Evolutionary conservation across 352 stramenopile genomes (phyloP), one percentile per base, ranked within the genome.

Genomic region (Phytophthora cryptogea): DNA sequence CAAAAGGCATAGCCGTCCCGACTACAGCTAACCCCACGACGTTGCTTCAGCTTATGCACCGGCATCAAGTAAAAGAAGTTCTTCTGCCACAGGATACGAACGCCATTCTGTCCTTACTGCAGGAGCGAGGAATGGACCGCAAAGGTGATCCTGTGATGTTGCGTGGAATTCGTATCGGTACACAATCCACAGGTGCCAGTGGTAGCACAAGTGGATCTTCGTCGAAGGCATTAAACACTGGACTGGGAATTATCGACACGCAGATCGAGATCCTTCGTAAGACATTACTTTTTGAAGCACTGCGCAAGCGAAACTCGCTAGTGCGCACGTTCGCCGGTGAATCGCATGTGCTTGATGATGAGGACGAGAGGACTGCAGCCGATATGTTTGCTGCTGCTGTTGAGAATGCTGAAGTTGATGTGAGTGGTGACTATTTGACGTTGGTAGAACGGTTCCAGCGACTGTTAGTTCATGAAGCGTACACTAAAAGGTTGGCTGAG

Each of bases 301-400:
- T 92, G 20, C 78, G 72, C 0, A 90, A 90, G 49, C 76, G 80
- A 45, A 89, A 89, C 54, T 92, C 83, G n/a, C 57, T 90, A 4
- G 63, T 86, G 31, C 84, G 81, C 20, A 86, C 76, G 5, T 91
- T 90, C 41, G 70, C 80, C 0, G 72, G 70, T 13, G 67, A 85
- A 37, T 85, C 74, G 3, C 62, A 66, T 16, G 71, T 85, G 10
- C 52, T 92, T 10, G 51, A 63, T 31, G 59, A 58, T 0, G 66
- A 83, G 20, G 59, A 77, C 27, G 71, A 86, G 14, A 53, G 78
- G 0, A 47, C 37, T 26, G 27, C 43, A 26, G 48, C 33, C 20
- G 54, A 64, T 11, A 46, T 59, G 14, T 59, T 65, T n/a, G 55
- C 54, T 54, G 42, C 46, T 45, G 48, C 59, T 11, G 50, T 65